Conservation (phyloP, 1,139 yeast species). For the Sugiyamaella castrensis region DNA sequence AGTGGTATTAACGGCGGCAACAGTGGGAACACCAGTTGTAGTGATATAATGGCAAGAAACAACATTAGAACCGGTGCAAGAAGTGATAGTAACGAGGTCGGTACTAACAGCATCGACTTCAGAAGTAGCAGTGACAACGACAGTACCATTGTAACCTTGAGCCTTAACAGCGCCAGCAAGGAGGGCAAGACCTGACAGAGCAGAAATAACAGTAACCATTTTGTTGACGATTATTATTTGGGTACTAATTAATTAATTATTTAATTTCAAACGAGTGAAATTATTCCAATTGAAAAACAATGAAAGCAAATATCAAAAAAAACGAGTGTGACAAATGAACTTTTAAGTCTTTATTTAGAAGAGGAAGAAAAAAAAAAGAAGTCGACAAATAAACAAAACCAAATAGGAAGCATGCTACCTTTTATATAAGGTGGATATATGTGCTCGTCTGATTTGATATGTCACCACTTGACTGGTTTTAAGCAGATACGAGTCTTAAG, state of each 20-base stretch:
- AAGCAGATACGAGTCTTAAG: too few relatives aligned
- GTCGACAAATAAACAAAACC: too few relatives aligned
- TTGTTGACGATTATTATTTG: not conserved
- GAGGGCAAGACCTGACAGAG: conserved; percentile 21
- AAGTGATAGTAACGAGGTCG: conserved; percentile 23
- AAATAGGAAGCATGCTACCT: too few relatives aligned
- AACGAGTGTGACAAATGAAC: too few relatives aligned
- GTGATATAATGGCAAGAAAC: conserved; percentile 29
- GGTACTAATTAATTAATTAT: conserved; percentile 3
- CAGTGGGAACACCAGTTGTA: conserved; percentile 18
- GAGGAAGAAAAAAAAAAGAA: too few relatives aligned
- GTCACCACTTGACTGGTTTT: too few relatives aligned
- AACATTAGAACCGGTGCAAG: conserved; percentile 28
- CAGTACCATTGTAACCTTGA: conserved; percentile 13
- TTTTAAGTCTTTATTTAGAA: too few relatives aligned
- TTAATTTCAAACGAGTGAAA: conserved; percentile 4
- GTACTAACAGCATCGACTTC: conserved; percentile 20
- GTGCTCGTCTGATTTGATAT: too few relatives aligned
- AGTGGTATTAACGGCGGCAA: conserved; percentile 14
- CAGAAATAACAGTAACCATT: conserved; percentile 21
- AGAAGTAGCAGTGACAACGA: conserved; percentile 16
- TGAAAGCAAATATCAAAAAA: not conserved
- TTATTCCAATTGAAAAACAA: conserved; percentile 1
- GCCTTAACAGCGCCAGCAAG: conserved; percentile 18
- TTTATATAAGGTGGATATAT: too few relatives aligned